Percentiles rank a stretch among this genome's conserved stretches.
These are phyloP conservation scores for Cinchona pubescens DNA, from an alignment of 257 asterid species.

Conservation along the genomic window DNA sequence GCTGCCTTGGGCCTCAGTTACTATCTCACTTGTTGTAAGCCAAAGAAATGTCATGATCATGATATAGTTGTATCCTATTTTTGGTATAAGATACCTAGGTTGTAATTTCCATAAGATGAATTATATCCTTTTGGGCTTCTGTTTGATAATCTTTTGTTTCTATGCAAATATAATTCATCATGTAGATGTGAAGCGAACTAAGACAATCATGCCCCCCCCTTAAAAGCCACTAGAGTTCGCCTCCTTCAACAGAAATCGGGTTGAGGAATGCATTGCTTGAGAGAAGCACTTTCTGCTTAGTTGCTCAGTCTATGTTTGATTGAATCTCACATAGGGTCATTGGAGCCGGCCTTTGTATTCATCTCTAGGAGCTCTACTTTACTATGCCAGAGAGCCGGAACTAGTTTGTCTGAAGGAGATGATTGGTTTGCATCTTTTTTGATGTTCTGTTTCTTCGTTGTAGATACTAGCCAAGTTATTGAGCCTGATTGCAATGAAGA, in stretches of 20 bases:
- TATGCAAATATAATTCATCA: neutral
- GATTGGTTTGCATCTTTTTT: slow-evolving; percentile 26
- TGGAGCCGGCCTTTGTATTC: slow-evolving; percentile 15
- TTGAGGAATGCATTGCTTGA: no score
- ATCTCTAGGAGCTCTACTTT: slow-evolving; percentile 12
- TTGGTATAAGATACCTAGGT: neutral
- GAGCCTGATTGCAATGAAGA: slow-evolving; percentile 43
- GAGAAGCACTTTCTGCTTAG: no score
- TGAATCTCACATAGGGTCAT: slow-evolving; percentile 12
- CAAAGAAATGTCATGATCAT: neutral
- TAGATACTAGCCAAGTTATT: slow-evolving; percentile 42
- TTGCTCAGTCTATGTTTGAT: no score
- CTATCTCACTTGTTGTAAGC: neutral
- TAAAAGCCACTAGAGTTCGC: neutral
- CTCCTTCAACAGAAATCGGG: neutral
- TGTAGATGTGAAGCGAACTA: neutral
- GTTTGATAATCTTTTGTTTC: neutral
- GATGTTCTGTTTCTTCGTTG: slow-evolving; percentile 26
- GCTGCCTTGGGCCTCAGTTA: neutral
- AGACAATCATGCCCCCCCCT: neutral
- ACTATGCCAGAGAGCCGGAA: neutral
- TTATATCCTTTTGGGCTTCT: neutral
- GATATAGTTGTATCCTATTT: neutral
- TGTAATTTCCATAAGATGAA: neutral
- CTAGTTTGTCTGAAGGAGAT: slow-evolving; percentile 23